Evolutionary conservation across 2,329 filamentous ascomycete genomes (phyloP), one percentile per base, ranked within the genome.

Genomic region (Biscogniauxia sp.): DNA sequence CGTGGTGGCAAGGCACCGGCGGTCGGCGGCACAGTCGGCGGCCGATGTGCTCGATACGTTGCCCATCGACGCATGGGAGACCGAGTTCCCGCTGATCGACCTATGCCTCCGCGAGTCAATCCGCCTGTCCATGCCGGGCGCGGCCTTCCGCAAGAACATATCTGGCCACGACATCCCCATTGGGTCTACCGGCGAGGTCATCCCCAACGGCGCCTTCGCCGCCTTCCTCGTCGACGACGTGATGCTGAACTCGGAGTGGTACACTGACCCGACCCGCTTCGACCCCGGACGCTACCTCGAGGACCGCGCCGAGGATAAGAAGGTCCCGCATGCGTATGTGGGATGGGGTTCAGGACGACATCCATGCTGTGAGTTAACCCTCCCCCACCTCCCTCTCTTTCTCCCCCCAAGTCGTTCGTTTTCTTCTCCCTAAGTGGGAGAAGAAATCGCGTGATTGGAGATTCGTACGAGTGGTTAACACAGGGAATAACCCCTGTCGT

Each of bases 101-200:
- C 59, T 83, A 25, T 82, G 79, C 53, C 73, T 87, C 45, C 77
- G 78, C 50, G 84, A 87, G 62, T 78, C 77, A 15, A 84, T 87
- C 60, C 79, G 84, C 2, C 64, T 86, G 23, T 78, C 79, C 32
- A 64, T 79, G 7, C 70, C 77, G 0, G 84, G 84, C 5, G 75
- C 77, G 0, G 75, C 77, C 0, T 82, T 86, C 67, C 76, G 84
- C 6, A 80, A 79, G 69, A 87, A 87, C 66, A 72, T 74, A 8
- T 78, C 76, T 37, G 78, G 77, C 17, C 73, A 71, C 20, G 75
- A 79, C 45, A 70, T 86, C 5, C 72, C 75, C 1, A 78, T 83
- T 23, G 78, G 78, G 5, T 68, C 68, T 2, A 77, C 77, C 5
- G 75, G 75, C 20, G 79, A 84, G 65, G 75, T 85, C 7, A 78